A percentile compares a stretch with the other conserved stretches of the same genome.
phyloP scores from a whole-genome alignment of 2,329 filamentous ascomycete species.

The Alternaria burnsii region DNA sequence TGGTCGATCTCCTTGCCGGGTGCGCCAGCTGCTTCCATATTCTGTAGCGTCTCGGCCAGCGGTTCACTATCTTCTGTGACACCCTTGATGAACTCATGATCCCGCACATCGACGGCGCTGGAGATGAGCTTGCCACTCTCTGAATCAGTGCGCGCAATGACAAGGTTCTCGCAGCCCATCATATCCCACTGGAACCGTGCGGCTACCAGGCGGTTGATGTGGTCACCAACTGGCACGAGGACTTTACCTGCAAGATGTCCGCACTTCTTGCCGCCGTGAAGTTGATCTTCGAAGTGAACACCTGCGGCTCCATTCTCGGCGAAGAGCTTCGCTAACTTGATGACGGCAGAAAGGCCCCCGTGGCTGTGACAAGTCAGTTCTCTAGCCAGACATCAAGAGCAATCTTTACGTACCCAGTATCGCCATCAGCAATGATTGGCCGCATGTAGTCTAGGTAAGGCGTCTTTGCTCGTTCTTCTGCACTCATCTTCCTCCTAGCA shows the following conservation, averaged over 20 bases:
- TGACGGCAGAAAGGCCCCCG: constrained; percentile 87
- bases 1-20: constrained; percentile 80
- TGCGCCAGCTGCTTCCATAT: constrained; percentile 85
- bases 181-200: constrained; percentile 97
- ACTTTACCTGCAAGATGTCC: constrained; percentile 97
- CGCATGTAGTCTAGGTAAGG: constrained; percentile 92
- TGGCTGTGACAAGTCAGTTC: constrained; percentile 65
- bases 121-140: constrained; percentile 92
- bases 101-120: constrained; percentile 89
- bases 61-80: constrained; percentile 81
- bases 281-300: constrained; percentile 97
- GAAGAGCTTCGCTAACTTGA: constrained; percentile 97
- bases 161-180: constrained; percentile 94
- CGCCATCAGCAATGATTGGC: constrained; percentile 94
- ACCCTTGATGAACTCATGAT: constrained; percentile 96
- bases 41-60: constrained; percentile 86
- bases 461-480: constrained; percentile 75
- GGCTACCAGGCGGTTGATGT: constrained; percentile 93
- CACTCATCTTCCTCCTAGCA: constrained; percentile 76
- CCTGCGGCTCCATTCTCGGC: constrained; percentile 96
- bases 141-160: constrained; percentile 94
- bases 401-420: constrained; percentile 70
- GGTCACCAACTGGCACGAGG: constrained; percentile 89
- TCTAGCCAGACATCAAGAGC: rapidly evolving
- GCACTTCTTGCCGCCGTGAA: constrained; percentile 98